Base-by-base conservation (phyloP, 768 basidiomycete species). In the Vararia minispora region DNA sequence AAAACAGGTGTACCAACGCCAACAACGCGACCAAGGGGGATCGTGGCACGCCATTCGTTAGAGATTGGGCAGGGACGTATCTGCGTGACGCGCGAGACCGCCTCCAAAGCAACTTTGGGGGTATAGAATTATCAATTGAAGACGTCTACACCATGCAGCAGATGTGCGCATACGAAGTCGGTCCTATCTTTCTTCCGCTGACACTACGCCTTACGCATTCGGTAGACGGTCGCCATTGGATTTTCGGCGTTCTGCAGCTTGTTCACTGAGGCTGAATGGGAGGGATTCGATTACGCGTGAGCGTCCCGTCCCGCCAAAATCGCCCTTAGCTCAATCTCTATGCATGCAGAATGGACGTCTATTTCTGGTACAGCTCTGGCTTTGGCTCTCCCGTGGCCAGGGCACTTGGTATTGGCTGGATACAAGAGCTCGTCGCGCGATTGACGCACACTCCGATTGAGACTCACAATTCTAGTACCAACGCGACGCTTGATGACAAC, bases 181-280 rank as follows among this genome's bases (percentile, higher is more conserved):
- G 61, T 49, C 8, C 10, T 41, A 9, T 29, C 26, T n/a, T 20
- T 30, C 12, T 14, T 37, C 13, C 5, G 20, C 36, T 30, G 25
- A 47, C 25, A 24, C 6, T 35, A 4, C 14, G 21, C 27, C 24
- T 31, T 4, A 39, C 28, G 4, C 18, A n/a, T 21, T 29, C 4
- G 14, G 25, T 10, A 86, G 83, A 91, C 92, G 13, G 92, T 94
- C 31, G 84, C 88, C 0, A 67, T 94, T 9, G 90, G 88, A 7
- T 92, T 88, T 53, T 90, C 87, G 12, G 80, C 78, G 46, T 97
- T 92, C 61, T 97, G 90, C 46, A 76, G 79, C 39, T 63, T 95
- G 3, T 97, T 97, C 58, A 89, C 87, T 0, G 71, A 81, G 50
- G 77, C 86, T 30, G 91, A 95, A 58, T 97, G 90, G 91, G 79